Evolutionary conservation across 345 rosid species (phyloP).

Genomic region (Pseudoturritis turrita): DNA sequence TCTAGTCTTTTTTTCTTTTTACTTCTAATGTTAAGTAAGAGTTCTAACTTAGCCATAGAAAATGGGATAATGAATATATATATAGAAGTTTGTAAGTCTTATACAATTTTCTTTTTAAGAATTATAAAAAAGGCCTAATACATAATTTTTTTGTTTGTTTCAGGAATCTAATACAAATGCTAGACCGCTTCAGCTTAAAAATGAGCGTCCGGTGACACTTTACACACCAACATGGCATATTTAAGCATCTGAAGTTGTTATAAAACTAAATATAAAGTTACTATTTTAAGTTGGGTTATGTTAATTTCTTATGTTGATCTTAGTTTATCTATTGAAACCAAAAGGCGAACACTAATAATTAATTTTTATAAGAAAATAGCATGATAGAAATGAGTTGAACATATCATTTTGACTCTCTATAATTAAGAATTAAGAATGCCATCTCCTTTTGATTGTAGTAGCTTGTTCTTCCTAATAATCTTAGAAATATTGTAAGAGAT

Average conservation of each 20-base stretch:
- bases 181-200: slow-evolving; percentile 16
- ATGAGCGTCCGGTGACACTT: slow-evolving; percentile 9
- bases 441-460: background rate
- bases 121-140: background rate
- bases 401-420: background rate
- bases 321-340: background rate
- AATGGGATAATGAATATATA: background rate
- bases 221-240: slow-evolving; percentile 27
- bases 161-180: slow-evolving; percentile 31
- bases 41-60: background rate
- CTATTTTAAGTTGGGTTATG: background rate
- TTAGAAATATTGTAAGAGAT: background rate
- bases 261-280: background rate
- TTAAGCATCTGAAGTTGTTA: background rate
- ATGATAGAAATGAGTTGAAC: background rate
- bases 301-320: background rate
- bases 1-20: background rate
- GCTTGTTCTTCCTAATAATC: background rate
- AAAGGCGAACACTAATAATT: background rate
- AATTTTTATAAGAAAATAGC: background rate
- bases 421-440: background rate
- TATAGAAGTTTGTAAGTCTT: no score
- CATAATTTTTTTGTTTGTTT: background rate
- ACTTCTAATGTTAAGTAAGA: background rate
- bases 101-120: no score